Evolutionary conservation across 805 yeast genomes (phyloP).

Genomic region (Ogataea salicorniae): DNA sequence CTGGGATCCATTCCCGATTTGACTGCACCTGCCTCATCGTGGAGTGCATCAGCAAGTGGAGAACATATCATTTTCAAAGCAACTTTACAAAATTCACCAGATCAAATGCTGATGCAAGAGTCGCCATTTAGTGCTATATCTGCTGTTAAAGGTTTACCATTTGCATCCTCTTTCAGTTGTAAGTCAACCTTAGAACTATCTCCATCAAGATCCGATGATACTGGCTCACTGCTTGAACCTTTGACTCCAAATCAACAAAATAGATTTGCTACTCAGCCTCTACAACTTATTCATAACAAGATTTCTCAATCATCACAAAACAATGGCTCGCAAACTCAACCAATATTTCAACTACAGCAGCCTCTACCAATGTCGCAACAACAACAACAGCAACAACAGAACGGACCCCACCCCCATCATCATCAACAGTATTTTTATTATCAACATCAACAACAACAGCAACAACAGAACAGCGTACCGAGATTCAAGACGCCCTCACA

Average conservation of each 20-base stretch:
- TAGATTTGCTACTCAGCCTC: slow-evolving; percentile 4
- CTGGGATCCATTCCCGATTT: slow-evolving; percentile 31
- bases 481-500: slow-evolving; percentile 28
- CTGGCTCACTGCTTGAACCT: slow-evolving; percentile 65
- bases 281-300: slow-evolving; percentile 15
- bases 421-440: slow-evolving; percentile 1
- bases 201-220: slow-evolving; percentile 51
- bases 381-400: background rate
- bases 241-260: slow-evolving; percentile 42
- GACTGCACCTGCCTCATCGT: slow-evolving; percentile 35
- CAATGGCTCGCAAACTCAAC: background rate
- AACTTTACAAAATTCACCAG: slow-evolving; percentile 33
- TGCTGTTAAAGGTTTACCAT: slow-evolving; percentile 39
- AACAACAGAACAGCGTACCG: slow-evolving; percentile 9
- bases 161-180: slow-evolving; percentile 64
- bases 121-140: slow-evolving; percentile 21
- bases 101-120: slow-evolving; percentile 19
- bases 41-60: slow-evolving; percentile 40
- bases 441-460: slow-evolving; percentile 4
- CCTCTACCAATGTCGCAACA: background rate
- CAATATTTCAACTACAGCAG: background rate
- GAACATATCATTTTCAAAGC: slow-evolving; percentile 26
- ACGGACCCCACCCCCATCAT: background rate
- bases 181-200: slow-evolving; percentile 59
- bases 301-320: slow-evolving; percentile 1